Evolutionary conservation across 768 basidiomycete genomes (phyloP).

Genomic region (Pleurotus salmoneostramineus): DNA sequence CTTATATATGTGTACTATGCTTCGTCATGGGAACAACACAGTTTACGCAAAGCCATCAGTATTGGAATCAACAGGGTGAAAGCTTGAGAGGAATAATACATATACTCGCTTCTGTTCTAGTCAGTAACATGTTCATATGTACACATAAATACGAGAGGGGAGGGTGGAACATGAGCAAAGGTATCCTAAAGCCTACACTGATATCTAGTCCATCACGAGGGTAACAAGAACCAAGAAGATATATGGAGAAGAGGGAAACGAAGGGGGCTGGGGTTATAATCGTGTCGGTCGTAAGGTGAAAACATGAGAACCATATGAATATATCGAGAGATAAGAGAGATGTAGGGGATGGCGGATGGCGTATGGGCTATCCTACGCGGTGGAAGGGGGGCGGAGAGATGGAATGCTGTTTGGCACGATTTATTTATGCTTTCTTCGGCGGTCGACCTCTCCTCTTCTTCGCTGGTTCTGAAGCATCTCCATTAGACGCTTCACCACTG

Average conservation of each 20-base stretch:
- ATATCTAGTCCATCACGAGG: constrained; percentile 20
- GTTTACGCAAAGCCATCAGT: not conserved
- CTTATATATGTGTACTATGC: not conserved
- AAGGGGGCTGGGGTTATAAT: constrained; percentile 21
- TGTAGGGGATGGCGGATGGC: constrained; percentile 14
- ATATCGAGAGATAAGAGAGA: constrained; percentile 20
- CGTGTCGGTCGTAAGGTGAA: constrained; percentile 33
- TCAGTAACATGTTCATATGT: constrained; percentile 24
- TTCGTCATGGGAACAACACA: not conserved
- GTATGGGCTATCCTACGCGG: constrained; percentile 8
- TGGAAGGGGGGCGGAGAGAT: constrained; percentile 9
- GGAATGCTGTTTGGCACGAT: constrained; percentile 13
- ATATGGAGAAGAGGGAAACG: constrained; percentile 21
- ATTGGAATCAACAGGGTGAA: not conserved
- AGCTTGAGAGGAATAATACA: constrained; percentile 20
- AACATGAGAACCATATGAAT: constrained; percentile 20
- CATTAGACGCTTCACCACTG: constrained; percentile 31
- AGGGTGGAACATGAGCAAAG: not conserved
- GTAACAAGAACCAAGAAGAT: constrained; percentile 20
- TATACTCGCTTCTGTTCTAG: constrained; percentile 13
- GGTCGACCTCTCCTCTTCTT: constrained; percentile 71
- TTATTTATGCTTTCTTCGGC: constrained; percentile 43
- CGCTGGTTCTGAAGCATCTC: constrained; percentile 42
- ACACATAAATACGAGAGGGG: constrained; percentile 31
- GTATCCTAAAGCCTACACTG: constrained; percentile 21